These are phyloP conservation scores for Paulownia fortunei DNA, from an alignment of 257 asterid genomes.

Conservation along the genomic window DNA sequence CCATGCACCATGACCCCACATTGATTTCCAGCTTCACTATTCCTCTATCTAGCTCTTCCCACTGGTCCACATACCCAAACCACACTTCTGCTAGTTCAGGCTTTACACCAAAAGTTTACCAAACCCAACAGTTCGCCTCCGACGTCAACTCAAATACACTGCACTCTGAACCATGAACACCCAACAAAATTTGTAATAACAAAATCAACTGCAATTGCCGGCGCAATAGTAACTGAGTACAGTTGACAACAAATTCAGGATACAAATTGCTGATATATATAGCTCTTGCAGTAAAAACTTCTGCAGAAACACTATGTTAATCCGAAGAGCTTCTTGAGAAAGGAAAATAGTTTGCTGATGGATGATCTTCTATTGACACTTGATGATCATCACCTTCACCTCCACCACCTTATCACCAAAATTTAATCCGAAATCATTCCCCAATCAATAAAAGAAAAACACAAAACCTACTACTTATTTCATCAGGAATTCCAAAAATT, in stretches of 20 bases:
- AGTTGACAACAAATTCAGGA: conserved; percentile 25
- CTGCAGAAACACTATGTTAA: conserved; percentile 31
- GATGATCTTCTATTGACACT: conserved; percentile 31
- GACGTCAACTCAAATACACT: conserved; percentile 19
- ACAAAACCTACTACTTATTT: conserved; percentile 28
- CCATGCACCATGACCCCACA: conserved; percentile 84
- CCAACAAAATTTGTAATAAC: not conserved
- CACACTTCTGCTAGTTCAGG: conserved; percentile 23
- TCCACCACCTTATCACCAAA: conserved; percentile 35
- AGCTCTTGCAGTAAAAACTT: conserved; percentile 27
- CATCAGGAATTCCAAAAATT: conserved; percentile 17
- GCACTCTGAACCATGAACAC: conserved; percentile 6
- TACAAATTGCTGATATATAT: conserved; percentile 25
- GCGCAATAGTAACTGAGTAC: conserved; percentile 3
- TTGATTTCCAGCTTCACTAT: conserved; percentile 54
- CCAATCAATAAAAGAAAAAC: conserved; percentile 25
- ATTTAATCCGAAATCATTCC: conserved; percentile 41
- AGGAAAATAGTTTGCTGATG: conserved; percentile 21
- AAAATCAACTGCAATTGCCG: conserved; percentile 23
- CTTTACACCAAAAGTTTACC: conserved; percentile 21
- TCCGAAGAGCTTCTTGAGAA: conserved; percentile 16
- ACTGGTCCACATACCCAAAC: conserved; percentile 20
- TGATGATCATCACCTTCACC: conserved; percentile 43
- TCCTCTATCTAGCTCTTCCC: conserved; percentile 43
- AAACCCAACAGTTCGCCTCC: conserved; percentile 28